phyloP scores from a whole-genome alignment of 352 stramenopile genomes.

The Aphanomyces cochlioides region DNA sequence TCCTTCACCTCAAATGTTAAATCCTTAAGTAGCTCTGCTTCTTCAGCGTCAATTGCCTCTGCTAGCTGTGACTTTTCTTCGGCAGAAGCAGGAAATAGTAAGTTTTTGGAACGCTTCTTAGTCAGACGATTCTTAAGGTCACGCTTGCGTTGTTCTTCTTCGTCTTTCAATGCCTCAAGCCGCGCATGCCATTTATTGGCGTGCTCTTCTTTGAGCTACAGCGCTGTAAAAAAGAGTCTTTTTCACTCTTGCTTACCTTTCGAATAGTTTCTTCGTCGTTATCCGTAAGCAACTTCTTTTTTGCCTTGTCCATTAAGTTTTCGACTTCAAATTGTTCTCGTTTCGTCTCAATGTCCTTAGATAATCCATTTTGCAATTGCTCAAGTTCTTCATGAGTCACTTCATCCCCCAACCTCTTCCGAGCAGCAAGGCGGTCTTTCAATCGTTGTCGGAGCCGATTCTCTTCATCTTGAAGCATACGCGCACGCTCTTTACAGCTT shows the following conservation, averaged over 20 bases:
- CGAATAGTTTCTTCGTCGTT: conserved; percentile 26
- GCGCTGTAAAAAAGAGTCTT: neutral
- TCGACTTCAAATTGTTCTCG: neutral
- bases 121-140: conserved; percentile 41
- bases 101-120: conserved; percentile 34
- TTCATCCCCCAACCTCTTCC: conserved; percentile 29
- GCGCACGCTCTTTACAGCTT: neutral
- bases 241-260: conserved; percentile 1
- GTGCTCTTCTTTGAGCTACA: conserved; percentile 12
- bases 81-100: neutral
- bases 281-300: conserved; percentile 1
- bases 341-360: neutral
- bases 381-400: conserved; percentile 29
- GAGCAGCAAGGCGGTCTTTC: neutral
- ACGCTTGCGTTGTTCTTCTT: neutral
- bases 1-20: neutral
- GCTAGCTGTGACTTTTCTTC: conserved; percentile 16
- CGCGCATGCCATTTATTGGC: neutral
- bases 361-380: conserved; percentile 30
- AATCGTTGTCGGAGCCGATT: conserved; percentile 11
- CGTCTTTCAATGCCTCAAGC: neutral
- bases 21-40: conserved; percentile 15
- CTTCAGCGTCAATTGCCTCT: conserved; percentile 17
- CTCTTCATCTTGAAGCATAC: conserved; percentile 19
- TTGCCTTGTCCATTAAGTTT: conserved; percentile 13